Percentiles rank a stretch among this genome's conserved stretches.
Evolutionary conservation across 2,329 filamentous ascomycete species (phyloP).

Genomic region (Neofusicoccum sp.): DNA sequence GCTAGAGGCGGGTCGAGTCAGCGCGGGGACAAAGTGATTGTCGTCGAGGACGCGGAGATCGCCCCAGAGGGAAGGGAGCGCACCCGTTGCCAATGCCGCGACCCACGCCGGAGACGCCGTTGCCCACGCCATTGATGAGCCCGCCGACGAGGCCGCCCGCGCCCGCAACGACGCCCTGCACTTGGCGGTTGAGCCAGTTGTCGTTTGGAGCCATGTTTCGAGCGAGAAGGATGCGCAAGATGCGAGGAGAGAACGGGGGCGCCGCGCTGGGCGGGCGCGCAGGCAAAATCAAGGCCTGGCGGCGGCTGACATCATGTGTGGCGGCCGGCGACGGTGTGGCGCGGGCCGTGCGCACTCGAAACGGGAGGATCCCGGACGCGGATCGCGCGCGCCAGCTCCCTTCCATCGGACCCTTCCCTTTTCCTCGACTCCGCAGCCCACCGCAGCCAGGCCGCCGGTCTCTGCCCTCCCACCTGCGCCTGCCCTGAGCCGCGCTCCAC

Average conservation of each 20-base stretch:
- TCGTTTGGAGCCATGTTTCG: constrained; percentile 28
- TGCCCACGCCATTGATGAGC: constrained; percentile 44
- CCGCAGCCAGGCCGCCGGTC: background rate
- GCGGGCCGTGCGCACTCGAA: background rate
- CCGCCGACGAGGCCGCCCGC: constrained; percentile 46
- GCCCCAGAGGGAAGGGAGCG: constrained; percentile 20
- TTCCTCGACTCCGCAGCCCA: constrained; percentile 8
- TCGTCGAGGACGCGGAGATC: background rate
- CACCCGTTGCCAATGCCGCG: constrained; percentile 44
- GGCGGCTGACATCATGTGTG: constrained; percentile 10
- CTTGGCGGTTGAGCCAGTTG: constrained; percentile 48
- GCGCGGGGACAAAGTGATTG: background rate
- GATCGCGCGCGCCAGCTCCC: constrained; percentile 12
- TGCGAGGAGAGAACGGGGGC: background rate
- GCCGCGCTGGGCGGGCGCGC: background rate
- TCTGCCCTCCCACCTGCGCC: background rate
- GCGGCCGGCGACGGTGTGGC: background rate
- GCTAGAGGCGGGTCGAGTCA: constrained; percentile 25
- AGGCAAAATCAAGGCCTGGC: background rate
- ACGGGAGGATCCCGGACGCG: constrained; percentile 7
- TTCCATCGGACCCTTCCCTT: constrained; percentile 16
- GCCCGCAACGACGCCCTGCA: constrained; percentile 43
- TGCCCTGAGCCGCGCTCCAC: background rate
- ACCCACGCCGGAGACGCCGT: constrained; percentile 48
- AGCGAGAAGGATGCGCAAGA: background rate